Evolutionary conservation across 2,329 filamentous ascomycete genomes (phyloP), one percentile per base, ranked within the genome.

Genomic region (Calonectria leucothoes): DNA sequence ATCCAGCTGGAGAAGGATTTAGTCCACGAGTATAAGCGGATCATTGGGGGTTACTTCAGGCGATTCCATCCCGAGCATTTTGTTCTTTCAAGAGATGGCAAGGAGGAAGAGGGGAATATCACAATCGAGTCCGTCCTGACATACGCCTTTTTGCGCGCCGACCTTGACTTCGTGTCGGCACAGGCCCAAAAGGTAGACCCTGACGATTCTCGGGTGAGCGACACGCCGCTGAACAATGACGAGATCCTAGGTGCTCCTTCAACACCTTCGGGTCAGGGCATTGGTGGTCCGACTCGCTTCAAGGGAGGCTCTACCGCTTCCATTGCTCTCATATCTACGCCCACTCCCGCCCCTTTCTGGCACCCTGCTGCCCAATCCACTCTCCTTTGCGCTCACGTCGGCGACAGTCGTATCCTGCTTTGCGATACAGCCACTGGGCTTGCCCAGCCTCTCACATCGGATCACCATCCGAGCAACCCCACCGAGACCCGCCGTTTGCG

Each of bases 251-350:
- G 95, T 37, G 84, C 84, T 4, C 89, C 90, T 0, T 83, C 86
- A 6, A 87, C 89, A 1, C 90, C 90, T 17, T 91, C 87, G 2
- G 88, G 87, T 39, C 89, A 89, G 80, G 87, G 85, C 35, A 96
- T 98, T 74, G 95, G 95, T 33, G 94, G 94, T 11, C 85, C 89
- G 3, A 92, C 89, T 33, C 93, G 95, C 73, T 98, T 98, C 88
- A 94, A 96, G 81, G 97, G 97, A 73, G 97, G 97, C 71, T 98
- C 95, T 67, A 99, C 97, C 1, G 96, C 95, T 51, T 98, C 95
- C 23, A 88, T 98, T 23, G 96, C 93, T 1, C 89, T 99, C 81
- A 95, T 99, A 70, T 98, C 95, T 0, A 98, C 97, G 0, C 95
- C 96, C 0, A 97, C 95, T 0, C 93, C 96, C 0, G 94, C 94